phyloP scores from a whole-genome alignment of 306 rosid species.

The Geum urbanum region DNA sequence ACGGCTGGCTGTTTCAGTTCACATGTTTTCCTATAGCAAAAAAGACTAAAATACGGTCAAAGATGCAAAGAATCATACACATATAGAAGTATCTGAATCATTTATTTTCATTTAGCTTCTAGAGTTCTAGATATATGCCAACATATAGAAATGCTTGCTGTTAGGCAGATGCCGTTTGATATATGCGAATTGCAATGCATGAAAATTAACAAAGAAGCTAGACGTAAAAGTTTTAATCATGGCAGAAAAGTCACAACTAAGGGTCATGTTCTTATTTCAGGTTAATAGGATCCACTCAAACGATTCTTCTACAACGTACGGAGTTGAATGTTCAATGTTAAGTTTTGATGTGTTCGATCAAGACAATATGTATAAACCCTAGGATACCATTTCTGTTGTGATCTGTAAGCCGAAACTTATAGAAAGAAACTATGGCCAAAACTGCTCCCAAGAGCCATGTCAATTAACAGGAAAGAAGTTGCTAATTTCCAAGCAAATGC shows the following conservation, averaged over 20 bases:
- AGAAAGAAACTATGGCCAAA: background rate
- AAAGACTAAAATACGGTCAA: slow-evolving; percentile 24
- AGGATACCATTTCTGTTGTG: background rate
- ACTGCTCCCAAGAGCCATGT: slow-evolving; percentile 2
- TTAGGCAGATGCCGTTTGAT: background rate
- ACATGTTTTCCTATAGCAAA: slow-evolving; percentile 2
- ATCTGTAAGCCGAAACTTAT: background rate
- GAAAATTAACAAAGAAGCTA: background rate
- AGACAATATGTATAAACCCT: background rate
- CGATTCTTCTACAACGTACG: too few relatives aligned
- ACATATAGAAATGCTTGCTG: background rate
- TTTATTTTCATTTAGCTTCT: background rate
- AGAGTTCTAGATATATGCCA: background rate
- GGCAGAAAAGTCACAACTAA: too few relatives aligned
- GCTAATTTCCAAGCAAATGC: slow-evolving; percentile 38
- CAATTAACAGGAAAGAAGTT: slow-evolving; percentile 15
- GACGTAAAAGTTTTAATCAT: too few relatives aligned
- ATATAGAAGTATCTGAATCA: slow-evolving; percentile 14
- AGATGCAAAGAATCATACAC: slow-evolving; percentile 8
- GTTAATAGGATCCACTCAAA: too few relatives aligned
- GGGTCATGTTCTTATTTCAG: too few relatives aligned
- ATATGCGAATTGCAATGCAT: background rate
- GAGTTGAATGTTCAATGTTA: too few relatives aligned
- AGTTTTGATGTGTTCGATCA: too few relatives aligned
- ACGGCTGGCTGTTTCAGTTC: slow-evolving; percentile 10